Evolutionary conservation across 139 green algal species (phyloP).

Genomic region (Closterium sp.): DNA sequence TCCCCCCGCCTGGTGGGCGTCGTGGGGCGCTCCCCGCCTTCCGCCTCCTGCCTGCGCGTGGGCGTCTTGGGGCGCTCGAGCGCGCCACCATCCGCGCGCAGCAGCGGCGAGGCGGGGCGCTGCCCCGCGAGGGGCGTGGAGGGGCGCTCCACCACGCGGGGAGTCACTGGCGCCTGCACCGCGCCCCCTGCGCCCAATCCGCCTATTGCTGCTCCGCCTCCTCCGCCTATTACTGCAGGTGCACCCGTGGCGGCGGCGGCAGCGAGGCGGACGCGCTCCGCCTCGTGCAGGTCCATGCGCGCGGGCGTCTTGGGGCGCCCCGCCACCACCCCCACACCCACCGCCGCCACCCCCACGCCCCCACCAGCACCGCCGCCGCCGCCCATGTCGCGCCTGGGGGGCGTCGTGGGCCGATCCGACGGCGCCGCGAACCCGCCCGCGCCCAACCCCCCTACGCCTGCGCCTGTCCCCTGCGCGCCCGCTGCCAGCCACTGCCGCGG

Average conservation of each 20-base stretch:
- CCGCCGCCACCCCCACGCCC: too few species aligned
- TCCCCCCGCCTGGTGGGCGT: background rate
- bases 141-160: background rate
- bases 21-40: background rate
- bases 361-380: background rate
- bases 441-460: background rate
- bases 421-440: background rate
- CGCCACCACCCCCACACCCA: background rate
- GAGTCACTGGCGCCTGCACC: background rate
- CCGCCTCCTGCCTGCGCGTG: background rate
- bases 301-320: background rate
- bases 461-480: background rate
- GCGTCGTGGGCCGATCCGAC: background rate
- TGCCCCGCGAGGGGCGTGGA: background rate
- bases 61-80: background rate
- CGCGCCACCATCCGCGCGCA: background rate
- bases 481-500: background rate
- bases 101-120: background rate
- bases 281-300: background rate
- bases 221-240: too few species aligned
- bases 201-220: background rate
- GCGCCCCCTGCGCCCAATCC: too few species aligned
- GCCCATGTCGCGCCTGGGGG: background rate
- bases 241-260: too few species aligned
- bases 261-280: background rate